phyloP scores from a whole-genome alignment of 345 rosid genomes.

The Linum lewisii region DNA sequence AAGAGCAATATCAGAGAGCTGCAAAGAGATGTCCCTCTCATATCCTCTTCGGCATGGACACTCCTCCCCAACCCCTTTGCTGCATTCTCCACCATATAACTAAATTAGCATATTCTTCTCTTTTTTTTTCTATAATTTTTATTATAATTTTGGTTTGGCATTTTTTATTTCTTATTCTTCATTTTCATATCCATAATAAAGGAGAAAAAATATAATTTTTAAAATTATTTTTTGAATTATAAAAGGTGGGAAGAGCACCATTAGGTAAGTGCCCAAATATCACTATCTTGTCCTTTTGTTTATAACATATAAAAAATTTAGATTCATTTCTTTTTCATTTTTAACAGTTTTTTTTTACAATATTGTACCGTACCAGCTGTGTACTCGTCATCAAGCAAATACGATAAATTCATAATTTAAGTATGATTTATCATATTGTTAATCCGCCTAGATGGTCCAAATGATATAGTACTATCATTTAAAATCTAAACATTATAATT shows the following conservation, averaged over 20 bases:
- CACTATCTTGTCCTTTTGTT: conserved; percentile 34
- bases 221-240: conserved; percentile 8
- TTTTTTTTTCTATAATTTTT: conserved; percentile 7
- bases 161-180: neutral
- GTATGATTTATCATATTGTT: no score
- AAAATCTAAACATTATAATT: no score
- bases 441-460: no score
- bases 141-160: conserved; percentile 1
- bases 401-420: no score
- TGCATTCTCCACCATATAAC: conserved; percentile 51
- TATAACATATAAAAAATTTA: conserved; percentile 16
- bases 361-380: no score
- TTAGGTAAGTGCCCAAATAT: conserved; percentile 28
- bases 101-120: conserved; percentile 24
- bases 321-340: conserved; percentile 6
- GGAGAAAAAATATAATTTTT: neutral
- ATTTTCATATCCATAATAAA: conserved; percentile 2
- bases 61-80: conserved; percentile 13
- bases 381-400: no score
- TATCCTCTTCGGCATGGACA: conserved; percentile 31
- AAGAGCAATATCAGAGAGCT: neutral
- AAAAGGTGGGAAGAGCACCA: conserved; percentile 24
- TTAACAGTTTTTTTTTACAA: neutral
- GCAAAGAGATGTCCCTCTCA: conserved; percentile 44
- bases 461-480: no score